Base-by-base conservation (phyloP, 345 rosid species). In the Boechera stricta region DNA sequence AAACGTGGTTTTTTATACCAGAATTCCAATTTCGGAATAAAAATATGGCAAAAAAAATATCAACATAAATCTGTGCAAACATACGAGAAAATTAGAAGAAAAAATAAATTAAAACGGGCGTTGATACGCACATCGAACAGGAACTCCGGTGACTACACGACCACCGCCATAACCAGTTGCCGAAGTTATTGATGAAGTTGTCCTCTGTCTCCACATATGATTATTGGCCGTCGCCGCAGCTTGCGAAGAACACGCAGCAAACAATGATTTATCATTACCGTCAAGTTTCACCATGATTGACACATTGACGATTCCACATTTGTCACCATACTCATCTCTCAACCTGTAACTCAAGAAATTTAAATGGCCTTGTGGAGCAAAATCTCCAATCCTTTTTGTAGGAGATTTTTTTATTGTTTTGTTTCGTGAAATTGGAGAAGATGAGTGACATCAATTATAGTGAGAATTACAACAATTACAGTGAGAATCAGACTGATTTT, bases 341-440 rank as follows among this genome's bases (percentile, higher is more conserved):
- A 93, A 76, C 58, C 98, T 79, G 31, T 90, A 90, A 72, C 96
- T 92, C 86, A 92, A 77, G 44, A 90, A 84, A 5, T 86, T 92
- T 29, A 87, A 62, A 74, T 83, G 78, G 13, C 82, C 86, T 18
- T 51, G 82, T 0, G 91, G 93, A 1, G 77, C 41, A 42, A 78
- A 81, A 5, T 86, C 90, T 16, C 86, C 90, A 21, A 21, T 21
- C 18, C 18, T 18, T 18, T 21, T 21, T 21, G 21, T 21, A 21
- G 21, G 21, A 21, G 1, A 1, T n/a, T 21, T 21, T 0, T 21
- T 21, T 21, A 21, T 21, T 21, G 21, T 21, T 21, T 21, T 21
- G 21, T 21, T 21, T 21, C 21, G 1, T 21, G 21, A 21, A 21
- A 21, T 1, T 21, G 21, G 21, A 21, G 21, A 21, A 21, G 21